These are phyloP conservation scores for Ramaria sp. DNA, from an alignment of 768 basidiomycete species.

Conservation along the genomic window DNA sequence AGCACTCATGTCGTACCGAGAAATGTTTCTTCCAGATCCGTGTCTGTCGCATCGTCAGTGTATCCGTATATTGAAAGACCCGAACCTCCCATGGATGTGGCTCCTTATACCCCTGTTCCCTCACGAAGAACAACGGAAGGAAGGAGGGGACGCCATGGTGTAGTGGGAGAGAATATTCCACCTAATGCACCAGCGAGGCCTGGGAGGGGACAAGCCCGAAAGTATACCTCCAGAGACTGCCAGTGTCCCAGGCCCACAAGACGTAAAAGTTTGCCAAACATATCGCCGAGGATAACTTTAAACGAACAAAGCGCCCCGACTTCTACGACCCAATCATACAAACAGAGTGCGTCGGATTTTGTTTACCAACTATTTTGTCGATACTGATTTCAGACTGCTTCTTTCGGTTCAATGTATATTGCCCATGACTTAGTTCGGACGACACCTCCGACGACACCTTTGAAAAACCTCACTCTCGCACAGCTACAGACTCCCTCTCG, in stretches of 20 bases:
- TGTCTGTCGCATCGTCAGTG: slow-evolving; percentile 8
- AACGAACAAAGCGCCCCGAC: neutral
- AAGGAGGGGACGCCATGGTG: neutral
- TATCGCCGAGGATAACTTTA: neutral
- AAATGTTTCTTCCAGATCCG: neutral
- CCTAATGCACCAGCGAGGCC: slow-evolving; percentile 4
- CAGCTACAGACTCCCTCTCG: slow-evolving; percentile 6
- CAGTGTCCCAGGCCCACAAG: neutral
- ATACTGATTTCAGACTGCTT: neutral
- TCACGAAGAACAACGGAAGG: slow-evolving; percentile 1
- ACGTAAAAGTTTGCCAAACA: neutral
- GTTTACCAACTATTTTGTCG: neutral
- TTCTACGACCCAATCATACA: neutral
- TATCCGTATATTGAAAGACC: slow-evolving; percentile 5
- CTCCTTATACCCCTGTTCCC: slow-evolving; percentile 10
- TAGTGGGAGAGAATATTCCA: slow-evolving; percentile 2
- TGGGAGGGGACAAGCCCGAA: slow-evolving; percentile 1
- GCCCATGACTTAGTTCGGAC: too few species aligned
- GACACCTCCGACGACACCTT: neutral
- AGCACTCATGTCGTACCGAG: neutral
- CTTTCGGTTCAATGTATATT: neutral
- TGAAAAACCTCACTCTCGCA: neutral
- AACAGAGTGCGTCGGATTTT: neutral
- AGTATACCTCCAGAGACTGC: neutral
- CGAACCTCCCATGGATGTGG: neutral